Conservation (phyloP, 2,329 filamentous ascomycete genomes). For the Verticillium albo-atrum region DNA sequence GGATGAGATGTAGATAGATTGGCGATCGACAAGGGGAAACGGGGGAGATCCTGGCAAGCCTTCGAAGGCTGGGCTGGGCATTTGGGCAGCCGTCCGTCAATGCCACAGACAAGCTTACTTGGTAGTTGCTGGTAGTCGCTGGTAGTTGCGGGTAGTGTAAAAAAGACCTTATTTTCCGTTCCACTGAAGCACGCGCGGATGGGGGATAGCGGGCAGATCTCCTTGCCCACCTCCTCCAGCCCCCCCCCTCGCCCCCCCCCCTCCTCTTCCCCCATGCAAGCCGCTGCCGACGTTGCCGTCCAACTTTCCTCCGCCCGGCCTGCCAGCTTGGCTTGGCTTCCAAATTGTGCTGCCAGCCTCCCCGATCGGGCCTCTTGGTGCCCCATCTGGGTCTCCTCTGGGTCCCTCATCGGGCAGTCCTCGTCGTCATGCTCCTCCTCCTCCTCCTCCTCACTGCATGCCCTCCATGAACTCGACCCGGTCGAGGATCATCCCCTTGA, state of each 20-base stretch:
- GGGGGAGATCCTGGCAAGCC: not conserved
- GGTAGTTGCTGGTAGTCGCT: not conserved
- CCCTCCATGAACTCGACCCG: constrained; percentile 87
- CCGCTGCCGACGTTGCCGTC: not conserved
- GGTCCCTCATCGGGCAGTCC: not conserved
- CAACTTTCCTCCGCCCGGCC: not conserved
- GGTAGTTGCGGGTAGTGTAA: not conserved
- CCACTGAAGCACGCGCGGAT: not conserved
- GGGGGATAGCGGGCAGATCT: not conserved
- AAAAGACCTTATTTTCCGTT: not conserved
- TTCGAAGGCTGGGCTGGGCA: not conserved
- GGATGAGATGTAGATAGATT: constrained; percentile 13
- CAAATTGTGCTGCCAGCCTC: not conserved
- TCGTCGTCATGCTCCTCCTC: not conserved
- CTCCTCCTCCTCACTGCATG: constrained; percentile 47
- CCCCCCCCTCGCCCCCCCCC: not conserved
- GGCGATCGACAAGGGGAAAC: constrained; percentile 9
- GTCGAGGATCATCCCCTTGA: constrained; percentile 87
- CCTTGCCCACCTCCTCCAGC: not conserved
- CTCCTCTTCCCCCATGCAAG: not conserved
- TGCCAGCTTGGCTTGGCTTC: not conserved
- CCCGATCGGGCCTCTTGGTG: not conserved
- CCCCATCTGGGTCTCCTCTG: not conserved
- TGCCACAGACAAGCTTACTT: not conserved
- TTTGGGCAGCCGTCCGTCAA: not conserved